Base-by-base conservation (phyloP, 2,329 filamentous ascomycete genomes). In the Diaporthe amygdali region DNA sequence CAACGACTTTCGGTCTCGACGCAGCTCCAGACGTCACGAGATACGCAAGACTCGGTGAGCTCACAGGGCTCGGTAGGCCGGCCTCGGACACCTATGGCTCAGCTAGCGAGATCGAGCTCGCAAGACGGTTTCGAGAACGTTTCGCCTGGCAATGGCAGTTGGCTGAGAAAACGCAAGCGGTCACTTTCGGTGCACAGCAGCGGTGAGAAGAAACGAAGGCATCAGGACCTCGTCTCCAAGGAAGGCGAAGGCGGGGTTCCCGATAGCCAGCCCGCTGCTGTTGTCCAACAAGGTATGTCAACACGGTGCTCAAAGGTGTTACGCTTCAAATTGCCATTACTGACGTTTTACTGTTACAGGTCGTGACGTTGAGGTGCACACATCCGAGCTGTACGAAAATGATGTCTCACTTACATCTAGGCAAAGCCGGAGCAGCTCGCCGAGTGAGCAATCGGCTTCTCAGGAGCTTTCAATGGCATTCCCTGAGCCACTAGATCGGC, bases 121-220 rank as follows among this genome's bases (percentile, higher is more conserved):
- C 76, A 76, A 27, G 71, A 73, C 5, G 74, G 41, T 41, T 69
- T 71, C 25, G 68, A 73, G 17, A 73, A 68, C 22, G 49, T 66
- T 27, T 73, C 71, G 8, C 71, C 71, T 22, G 69, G 64, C 37
- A 73, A 30, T 30, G 69, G 69, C 37, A 64, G 44, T 34, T 71
- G 69, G 69, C 37, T 71, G 37, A 76, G 72, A 66, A 81, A 81
- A 70, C 76, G 80, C 17, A 81, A 80, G 74, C 73, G 78, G 41
- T 71, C 74, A 8, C 32, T 72, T 12, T 77, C 79, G 47, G 68
- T 63, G 9, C 66, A 73, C 37, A 78, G 78, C 30, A 63, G 70
- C 46, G 73, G 69, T 22, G 66, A 55, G 56, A 78, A 77, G 71
- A 81, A 80, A 75, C 75, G 75, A 25, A 77, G 75, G 47, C 74